Evolutionary conservation across 2,329 filamentous ascomycete genomes (phyloP).

Genomic region (Mycosphaerella sp.): DNA sequence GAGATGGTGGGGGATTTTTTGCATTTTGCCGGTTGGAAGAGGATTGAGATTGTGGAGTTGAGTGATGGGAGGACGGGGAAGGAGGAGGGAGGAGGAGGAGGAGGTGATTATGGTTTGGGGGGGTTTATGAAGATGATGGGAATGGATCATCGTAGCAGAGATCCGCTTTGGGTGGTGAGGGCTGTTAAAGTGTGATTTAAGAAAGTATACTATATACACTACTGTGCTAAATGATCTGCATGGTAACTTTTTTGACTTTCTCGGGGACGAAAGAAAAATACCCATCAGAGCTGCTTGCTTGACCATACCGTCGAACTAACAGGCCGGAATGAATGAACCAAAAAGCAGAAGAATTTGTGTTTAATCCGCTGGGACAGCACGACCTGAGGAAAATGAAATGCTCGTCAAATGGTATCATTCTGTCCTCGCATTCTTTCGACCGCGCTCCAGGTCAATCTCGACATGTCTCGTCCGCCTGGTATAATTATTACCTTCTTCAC

Average conservation of each 20-base stretch:
- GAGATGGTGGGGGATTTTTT: conserved; percentile 50
- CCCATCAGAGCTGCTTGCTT: no score
- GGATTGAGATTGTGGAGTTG: conserved; percentile 51
- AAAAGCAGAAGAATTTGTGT: no score
- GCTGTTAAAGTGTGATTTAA: conserved; percentile 28
- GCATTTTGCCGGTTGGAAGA: conserved; percentile 46
- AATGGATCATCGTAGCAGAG: conserved; percentile 30
- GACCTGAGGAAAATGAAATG: no score
- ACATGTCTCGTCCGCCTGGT: conserved; percentile 1
- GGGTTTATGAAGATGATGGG: conserved; percentile 32
- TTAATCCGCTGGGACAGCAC: no score
- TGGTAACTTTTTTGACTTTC: no score
- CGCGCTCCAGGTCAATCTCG: conserved; percentile 14
- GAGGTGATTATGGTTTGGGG: conserved; percentile 18
- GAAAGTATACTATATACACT: no score
- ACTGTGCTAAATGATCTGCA: no score
- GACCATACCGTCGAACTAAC: no score
- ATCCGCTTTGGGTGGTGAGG: conserved; percentile 45
- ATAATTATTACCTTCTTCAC: conserved; percentile 8
- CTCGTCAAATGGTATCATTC: conserved; percentile 2
- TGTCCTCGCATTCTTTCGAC: conserved; percentile 14
- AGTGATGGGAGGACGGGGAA: conserved; percentile 35
- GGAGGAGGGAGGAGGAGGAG: conserved; percentile 5
- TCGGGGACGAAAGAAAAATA: no score
- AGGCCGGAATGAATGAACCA: no score